Evolutionary conservation across 129 eudicot genomes (phyloP).

Genomic region (Lonicera japonica): DNA sequence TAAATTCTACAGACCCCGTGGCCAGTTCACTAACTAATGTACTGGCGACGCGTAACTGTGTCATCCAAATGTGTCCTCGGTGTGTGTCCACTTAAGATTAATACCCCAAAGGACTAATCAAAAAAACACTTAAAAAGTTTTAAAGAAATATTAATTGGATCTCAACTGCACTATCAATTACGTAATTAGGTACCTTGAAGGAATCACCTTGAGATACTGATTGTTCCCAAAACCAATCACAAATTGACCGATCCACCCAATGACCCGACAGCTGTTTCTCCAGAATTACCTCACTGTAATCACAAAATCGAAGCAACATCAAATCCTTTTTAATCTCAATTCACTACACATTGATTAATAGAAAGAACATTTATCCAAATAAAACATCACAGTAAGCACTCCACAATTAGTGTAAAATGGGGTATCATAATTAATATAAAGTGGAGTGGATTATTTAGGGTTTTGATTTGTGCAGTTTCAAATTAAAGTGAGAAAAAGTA

Average conservation of each 20-base stretch:
- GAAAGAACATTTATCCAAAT: neutral
- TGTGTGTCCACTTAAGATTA: neutral
- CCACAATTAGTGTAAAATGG: neutral
- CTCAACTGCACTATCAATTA: neutral
- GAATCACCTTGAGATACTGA: slow-evolving; percentile 72
- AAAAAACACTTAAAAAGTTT: neutral
- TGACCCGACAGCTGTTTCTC: slow-evolving; percentile 95
- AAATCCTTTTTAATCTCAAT: neutral
- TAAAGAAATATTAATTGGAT: neutral
- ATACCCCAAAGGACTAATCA: neutral
- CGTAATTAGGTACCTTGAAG: slow-evolving; percentile 43
- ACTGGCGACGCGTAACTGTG: too few relatives aligned
- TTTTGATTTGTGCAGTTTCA: too few relatives aligned
- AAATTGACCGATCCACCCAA: slow-evolving; percentile 86
- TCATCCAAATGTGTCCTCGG: too few relatives aligned
- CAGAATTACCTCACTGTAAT: slow-evolving; percentile 79
- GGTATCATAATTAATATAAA: neutral
- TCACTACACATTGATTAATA: neutral
- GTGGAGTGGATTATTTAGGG: neutral
- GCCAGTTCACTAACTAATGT: too few relatives aligned
- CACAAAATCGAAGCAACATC: neutral
- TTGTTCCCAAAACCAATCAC: slow-evolving; percentile 98
- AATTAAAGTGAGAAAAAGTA: neutral
- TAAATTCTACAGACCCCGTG: too few relatives aligned
- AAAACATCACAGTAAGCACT: neutral